These are phyloP conservation scores for Porpolomopsis calyptriformis DNA, from an alignment of 768 basidiomycete species.

Conservation along the genomic window DNA sequence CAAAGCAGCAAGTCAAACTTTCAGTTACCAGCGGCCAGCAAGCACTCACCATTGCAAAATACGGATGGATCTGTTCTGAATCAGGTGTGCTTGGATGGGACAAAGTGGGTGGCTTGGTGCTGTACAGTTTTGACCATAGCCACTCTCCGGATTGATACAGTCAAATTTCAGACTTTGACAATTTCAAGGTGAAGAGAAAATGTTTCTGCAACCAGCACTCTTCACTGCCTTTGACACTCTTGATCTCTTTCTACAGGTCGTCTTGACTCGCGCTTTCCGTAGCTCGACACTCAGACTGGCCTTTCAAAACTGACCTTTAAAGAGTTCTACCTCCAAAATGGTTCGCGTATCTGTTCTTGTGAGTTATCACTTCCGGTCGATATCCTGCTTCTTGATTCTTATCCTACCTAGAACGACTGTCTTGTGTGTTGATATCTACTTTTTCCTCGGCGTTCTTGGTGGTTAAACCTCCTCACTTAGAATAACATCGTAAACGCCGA, in stretches of 20 bases:
- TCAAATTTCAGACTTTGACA: no score
- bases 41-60: slow-evolving; percentile 41
- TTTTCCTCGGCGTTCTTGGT: no score
- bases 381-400: slow-evolving; percentile 8
- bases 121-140: slow-evolving; percentile 26
- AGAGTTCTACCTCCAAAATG: slow-evolving; percentile 43
- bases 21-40: not conserved
- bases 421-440: slow-evolving; percentile 25
- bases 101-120: slow-evolving; percentile 32
- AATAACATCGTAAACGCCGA: slow-evolving; percentile 99
- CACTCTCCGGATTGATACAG: not conserved
- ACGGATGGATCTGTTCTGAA: no score
- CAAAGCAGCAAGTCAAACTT: slow-evolving; percentile 6
- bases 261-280: slow-evolving; percentile 73
- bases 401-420: slow-evolving; percentile 34
- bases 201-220: no score
- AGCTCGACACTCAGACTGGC: slow-evolving; percentile 81
- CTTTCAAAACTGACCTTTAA: slow-evolving; percentile 32
- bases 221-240: slow-evolving; percentile 11
- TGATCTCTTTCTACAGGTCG: slow-evolving; percentile 28
- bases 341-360: slow-evolving; percentile 82
- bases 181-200: no score
- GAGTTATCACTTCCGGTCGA: slow-evolving; percentile 48
- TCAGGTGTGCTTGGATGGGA: no score
- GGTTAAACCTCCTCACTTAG: no score